Evolutionary conservation across 2,329 filamentous ascomycete genomes (phyloP).

Genomic region (Penicillium sp.): DNA sequence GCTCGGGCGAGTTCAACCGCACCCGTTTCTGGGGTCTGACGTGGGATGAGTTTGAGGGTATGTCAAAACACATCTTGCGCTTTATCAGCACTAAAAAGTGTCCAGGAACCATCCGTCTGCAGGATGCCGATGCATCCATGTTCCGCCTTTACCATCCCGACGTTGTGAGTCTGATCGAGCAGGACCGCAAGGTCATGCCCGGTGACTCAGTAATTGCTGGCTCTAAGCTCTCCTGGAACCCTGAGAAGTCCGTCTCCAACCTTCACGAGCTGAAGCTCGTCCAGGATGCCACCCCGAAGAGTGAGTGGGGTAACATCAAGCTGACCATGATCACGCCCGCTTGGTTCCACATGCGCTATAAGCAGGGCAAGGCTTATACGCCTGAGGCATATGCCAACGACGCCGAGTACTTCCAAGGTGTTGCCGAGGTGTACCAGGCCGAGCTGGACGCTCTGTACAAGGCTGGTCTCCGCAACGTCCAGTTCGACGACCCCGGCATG

Average conservation of each 20-base stretch:
- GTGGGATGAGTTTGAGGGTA: conserved; percentile 26
- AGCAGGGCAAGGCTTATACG: conserved; percentile 55
- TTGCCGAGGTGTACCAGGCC: conserved; percentile 62
- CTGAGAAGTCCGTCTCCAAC: conserved; percentile 17
- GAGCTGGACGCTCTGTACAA: conserved; percentile 61
- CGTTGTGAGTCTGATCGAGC: conserved; percentile 27
- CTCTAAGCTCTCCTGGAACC: conserved; percentile 22
- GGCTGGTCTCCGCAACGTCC: conserved; percentile 62
- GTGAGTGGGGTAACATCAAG: conserved; percentile 64
- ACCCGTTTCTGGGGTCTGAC: conserved; percentile 25
- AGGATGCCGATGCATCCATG: conserved; percentile 27
- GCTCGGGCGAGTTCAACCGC: conserved; percentile 23
- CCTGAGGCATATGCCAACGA: conserved; percentile 56
- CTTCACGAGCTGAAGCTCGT: conserved; percentile 23
- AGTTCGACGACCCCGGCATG: conserved; percentile 66
- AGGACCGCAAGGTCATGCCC: conserved; percentile 28
- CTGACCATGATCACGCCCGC: conserved; percentile 65
- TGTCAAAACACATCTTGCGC: not conserved
- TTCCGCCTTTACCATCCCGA: conserved; percentile 29
- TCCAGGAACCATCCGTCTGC: conserved; percentile 36
- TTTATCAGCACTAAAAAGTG: conserved; percentile 50
- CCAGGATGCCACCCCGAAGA: conserved; percentile 49
- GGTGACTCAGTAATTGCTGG: conserved; percentile 28
- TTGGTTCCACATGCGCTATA: conserved; percentile 67
- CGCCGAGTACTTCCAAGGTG: conserved; percentile 62